Percentiles rank a stretch among this genome's conserved stretches.
These are phyloP conservation scores for Phylloboletellus chloephorus DNA, from an alignment of 1,284 basidiomycete genomes.

Conservation along the genomic window DNA sequence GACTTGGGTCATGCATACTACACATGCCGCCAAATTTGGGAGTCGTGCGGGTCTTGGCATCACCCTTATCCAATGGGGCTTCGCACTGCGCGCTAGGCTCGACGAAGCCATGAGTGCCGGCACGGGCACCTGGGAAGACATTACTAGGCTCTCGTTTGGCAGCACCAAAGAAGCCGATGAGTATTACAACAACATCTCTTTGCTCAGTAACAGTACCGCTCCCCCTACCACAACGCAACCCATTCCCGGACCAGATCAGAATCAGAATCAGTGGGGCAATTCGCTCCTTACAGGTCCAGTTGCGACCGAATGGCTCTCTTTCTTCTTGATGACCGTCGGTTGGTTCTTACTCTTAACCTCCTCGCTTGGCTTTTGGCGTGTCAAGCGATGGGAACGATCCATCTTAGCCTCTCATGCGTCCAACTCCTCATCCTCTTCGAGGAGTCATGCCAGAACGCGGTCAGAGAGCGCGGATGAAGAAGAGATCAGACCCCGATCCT, in stretches of 20 bases:
- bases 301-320: conserved; percentile 84
- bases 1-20: conserved; percentile 90
- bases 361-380: conserved; percentile 86
- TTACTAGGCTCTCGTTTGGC: conserved; percentile 30
- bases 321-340: conserved; percentile 90
- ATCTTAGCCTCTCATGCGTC: conserved; percentile 50
- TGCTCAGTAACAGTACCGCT: conserved; percentile 14
- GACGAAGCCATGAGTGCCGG: conserved; percentile 30
- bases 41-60: conserved; percentile 92
- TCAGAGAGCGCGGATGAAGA: conserved; percentile 23
- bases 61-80: conserved; percentile 92
- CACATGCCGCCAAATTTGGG: conserved; percentile 93
- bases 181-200: conserved; percentile 33
- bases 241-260: conserved; percentile 9
- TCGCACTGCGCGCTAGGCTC: conserved; percentile 62
- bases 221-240: conserved; percentile 11
- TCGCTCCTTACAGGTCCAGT: conserved; percentile 44
- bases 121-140: conserved; percentile 26
- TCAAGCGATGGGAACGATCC: conserved; percentile 81
- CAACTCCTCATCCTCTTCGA: conserved; percentile 20
- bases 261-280: conserved; percentile 21
- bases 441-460: conserved; percentile 22
- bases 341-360: conserved; percentile 92
- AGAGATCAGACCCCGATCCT: conserved; percentile 23
- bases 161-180: conserved; percentile 48